Base-by-base conservation (phyloP, 2,329 filamentous ascomycete genomes). In the Diaporthe sp. region DNA sequence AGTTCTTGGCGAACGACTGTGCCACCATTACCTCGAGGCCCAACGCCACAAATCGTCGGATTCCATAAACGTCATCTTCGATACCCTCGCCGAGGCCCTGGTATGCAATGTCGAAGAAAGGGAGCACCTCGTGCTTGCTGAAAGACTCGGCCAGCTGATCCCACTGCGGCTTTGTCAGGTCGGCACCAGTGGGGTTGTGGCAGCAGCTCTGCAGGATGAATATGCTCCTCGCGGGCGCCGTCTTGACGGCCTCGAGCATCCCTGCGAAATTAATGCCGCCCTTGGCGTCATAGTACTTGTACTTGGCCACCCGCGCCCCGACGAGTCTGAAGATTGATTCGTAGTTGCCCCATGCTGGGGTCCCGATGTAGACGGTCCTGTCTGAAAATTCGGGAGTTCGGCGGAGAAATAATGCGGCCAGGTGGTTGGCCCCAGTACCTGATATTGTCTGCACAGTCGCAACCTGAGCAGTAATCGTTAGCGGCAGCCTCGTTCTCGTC, bases 1-100 rank as follows among this genome's bases (percentile, higher is more conserved):
- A 84, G 74, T 84, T 85, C 79, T 85, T 85, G n/a, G 83, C 82
- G 71, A 85, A 85, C 0, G 83, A 84, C 77, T 85, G 84, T 0
- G 80, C 79, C 3, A 84, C 78, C 42, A 67, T n/a, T 2, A 51
- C 44, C 61, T 67, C 61, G 28, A 67, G 61, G 20, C 44, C 61
- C 9, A 67, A 20, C 20, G 20, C 25, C 17, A 67, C 61, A 22
- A 67, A 67, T 13, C 61, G 61, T 20, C 44, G 25, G 28, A 67
- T 31, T 1, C 79, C 78, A 37, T 79, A 82, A 4, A 81, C 81
- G 60, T 85, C 84, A 22, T 84, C 81, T 0, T 83, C 81, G 4
- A 85, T 49, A 0, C 82, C 80, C 25, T 77, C 76, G 0, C 83
- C 84, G 1, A 85, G 79, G 0, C 84, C 83, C 65, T 85, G 84